Evolutionary conservation across 2,329 filamentous ascomycete genomes (phyloP).

Genomic region (Penicillium capsulatum): DNA sequence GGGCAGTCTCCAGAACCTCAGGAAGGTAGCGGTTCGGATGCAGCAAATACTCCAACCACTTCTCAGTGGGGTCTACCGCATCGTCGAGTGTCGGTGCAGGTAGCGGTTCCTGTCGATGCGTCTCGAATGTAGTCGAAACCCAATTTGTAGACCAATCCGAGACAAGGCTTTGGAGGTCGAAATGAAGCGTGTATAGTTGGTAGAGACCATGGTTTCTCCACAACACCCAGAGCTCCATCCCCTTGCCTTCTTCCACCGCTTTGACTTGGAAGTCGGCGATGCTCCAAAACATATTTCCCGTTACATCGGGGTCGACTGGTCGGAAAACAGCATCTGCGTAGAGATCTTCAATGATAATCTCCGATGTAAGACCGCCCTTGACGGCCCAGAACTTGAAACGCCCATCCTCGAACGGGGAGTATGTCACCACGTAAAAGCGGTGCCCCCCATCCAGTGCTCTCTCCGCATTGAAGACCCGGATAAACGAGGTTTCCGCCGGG

Average conservation of each 20-base stretch:
- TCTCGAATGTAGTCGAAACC: conserved; percentile 64
- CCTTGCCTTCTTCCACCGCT: conserved; percentile 50
- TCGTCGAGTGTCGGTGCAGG: conserved; percentile 61
- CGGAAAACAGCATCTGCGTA: conserved; percentile 62
- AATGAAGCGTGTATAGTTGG: conserved; percentile 67
- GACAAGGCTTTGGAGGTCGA: conserved; percentile 62
- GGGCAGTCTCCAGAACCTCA: conserved; percentile 75
- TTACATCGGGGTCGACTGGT: conserved; percentile 59
- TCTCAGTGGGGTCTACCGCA: conserved; percentile 67
- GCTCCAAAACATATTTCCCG: conserved; percentile 72
- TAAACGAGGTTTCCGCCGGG: conserved; percentile 69
- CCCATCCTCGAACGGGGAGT: conserved; percentile 79
- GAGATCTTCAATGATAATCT: conserved; percentile 64
- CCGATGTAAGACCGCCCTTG: conserved; percentile 56
- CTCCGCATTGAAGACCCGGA: conserved; percentile 64
- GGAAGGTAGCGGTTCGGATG: conserved; percentile 76
- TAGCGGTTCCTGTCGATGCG: conserved; percentile 49
- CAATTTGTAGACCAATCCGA: conserved; percentile 65
- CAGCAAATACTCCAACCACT: conserved; percentile 81
- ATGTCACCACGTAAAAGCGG: conserved; percentile 67
- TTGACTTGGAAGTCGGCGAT: conserved; percentile 70
- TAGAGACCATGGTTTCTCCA: conserved; percentile 84
- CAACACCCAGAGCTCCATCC: conserved; percentile 66
- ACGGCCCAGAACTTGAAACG: conserved; percentile 94
- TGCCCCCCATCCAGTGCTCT: conserved; percentile 46